Conservation (phyloP, 768 basidiomycete species). For the Mrakia hoshinonis region DNA sequence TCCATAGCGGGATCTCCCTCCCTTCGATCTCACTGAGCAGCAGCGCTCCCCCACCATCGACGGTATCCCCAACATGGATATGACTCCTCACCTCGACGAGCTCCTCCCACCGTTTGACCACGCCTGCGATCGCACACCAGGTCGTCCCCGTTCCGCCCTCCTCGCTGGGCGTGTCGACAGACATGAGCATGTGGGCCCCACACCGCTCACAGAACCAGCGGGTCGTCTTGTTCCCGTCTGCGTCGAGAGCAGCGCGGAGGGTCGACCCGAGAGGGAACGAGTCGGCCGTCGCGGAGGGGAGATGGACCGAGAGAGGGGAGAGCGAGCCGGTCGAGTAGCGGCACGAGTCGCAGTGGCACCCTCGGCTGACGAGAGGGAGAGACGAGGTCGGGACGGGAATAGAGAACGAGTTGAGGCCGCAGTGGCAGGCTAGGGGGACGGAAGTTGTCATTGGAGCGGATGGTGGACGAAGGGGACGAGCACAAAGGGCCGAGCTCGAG, state of each 20-base stretch:
- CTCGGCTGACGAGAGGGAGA: background rate
- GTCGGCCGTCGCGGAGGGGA: background rate
- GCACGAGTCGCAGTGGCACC: background rate
- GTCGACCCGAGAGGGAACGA: background rate
- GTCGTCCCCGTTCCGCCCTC: background rate
- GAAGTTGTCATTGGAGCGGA: background rate
- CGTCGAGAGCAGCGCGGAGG: background rate
- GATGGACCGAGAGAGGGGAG: background rate
- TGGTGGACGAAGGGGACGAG: no score
- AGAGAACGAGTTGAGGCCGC: background rate
- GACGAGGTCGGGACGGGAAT: background rate
- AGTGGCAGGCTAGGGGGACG: background rate
- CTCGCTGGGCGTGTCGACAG: no score
- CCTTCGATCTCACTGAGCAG: background rate
- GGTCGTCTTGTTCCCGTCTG: background rate
- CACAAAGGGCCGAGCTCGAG: no score
- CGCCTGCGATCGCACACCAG: background rate
- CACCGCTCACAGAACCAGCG: background rate
- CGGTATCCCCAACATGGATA: background rate
- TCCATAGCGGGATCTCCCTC: background rate
- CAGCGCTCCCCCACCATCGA: background rate
- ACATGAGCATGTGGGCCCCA: background rate
- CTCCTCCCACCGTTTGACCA: background rate
- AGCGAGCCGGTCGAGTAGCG: background rate
- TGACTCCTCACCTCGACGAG: background rate